A percentile compares a stretch with the other conserved stretches of the same genome.
phyloP scores from a whole-genome alignment of 2,329 filamentous ascomycete genomes.

The Lithohypha guttulata region DNA sequence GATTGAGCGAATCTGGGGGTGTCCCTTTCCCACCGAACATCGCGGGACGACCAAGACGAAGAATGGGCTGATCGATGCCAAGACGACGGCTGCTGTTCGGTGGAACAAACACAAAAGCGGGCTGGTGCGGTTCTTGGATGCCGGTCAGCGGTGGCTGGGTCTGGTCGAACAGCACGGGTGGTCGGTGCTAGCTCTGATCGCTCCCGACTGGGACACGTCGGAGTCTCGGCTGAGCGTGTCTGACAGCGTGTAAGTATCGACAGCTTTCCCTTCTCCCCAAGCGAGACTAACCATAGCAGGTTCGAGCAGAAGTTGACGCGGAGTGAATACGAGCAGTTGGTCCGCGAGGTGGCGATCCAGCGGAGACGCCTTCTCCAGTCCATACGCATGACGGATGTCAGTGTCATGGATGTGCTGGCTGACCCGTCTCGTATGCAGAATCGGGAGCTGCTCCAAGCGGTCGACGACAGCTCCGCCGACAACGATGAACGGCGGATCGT shows the following conservation, averaged over 20 bases:
- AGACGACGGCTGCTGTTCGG: not conserved
- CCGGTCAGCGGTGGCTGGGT: not conserved
- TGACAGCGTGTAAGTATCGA: constrained; percentile 1
- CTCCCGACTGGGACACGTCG: not conserved
- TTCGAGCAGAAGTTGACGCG: constrained; percentile 2
- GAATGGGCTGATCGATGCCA: constrained; percentile 2
- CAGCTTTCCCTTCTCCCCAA: not conserved
- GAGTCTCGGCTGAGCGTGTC: constrained; percentile 1
- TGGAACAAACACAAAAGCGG: constrained; percentile 1
- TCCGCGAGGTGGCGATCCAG: not conserved
- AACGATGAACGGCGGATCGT: constrained; percentile 2
- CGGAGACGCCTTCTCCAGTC: not conserved
- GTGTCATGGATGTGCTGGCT: constrained; percentile 1
- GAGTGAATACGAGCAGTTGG: constrained; percentile 2
- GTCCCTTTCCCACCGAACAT: not conserved
- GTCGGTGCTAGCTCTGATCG: not conserved
- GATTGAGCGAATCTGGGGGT: constrained; percentile 1
- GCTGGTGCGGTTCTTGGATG: not conserved
- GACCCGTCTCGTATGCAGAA: constrained; percentile 1
- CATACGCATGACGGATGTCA: not conserved
- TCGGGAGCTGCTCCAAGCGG: not conserved
- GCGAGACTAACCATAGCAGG: constrained; percentile 2
- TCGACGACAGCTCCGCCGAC: constrained; percentile 1
- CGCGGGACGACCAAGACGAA: not conserved
- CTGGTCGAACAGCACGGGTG: not conserved